Evolutionary conservation across 345 rosid genomes (phyloP).

Genomic region (Gossypium longicalyx): DNA sequence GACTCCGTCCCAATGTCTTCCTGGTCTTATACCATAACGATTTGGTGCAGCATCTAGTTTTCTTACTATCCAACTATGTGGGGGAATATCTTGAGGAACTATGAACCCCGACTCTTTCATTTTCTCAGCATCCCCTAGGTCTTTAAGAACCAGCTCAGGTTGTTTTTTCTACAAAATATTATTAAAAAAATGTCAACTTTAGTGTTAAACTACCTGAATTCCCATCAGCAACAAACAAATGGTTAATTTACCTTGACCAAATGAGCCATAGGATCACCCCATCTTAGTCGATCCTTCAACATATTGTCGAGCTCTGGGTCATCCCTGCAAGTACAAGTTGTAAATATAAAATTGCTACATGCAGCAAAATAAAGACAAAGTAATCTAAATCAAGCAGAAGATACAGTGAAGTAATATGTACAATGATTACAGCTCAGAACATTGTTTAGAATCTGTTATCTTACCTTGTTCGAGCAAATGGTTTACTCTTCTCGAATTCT

Average conservation of each 20-base stretch:
- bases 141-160: constrained; percentile 39
- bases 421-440: not conserved
- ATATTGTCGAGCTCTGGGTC: constrained; percentile 86
- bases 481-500: constrained; percentile 81
- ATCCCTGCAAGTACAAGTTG: constrained; percentile 47
- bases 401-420: not conserved
- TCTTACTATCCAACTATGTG: constrained; percentile 82
- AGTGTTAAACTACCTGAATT: not conserved
- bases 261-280: constrained; percentile 98
- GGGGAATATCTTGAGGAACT: constrained; percentile 75
- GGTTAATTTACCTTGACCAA: constrained; percentile 65
- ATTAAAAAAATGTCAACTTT: constrained; percentile 9
- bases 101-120: constrained; percentile 92
- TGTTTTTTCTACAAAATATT: constrained; percentile 51
- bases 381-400: not conserved
- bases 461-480: constrained; percentile 89
- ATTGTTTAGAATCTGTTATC: not conserved
- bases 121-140: constrained; percentile 78
- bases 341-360: constrained; percentile 10
- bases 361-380: not conserved
- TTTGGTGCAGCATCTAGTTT: constrained; percentile 76
- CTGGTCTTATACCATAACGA: constrained; percentile 83
- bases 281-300: constrained; percentile 71
- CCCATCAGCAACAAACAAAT: not conserved
- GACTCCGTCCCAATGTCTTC: constrained; percentile 98